Percentiles rank a stretch among this genome's conserved stretches.
phyloP scores from a whole-genome alignment of 2,329 filamentous ascomycete species.

The Aspergillus ustus region DNA sequence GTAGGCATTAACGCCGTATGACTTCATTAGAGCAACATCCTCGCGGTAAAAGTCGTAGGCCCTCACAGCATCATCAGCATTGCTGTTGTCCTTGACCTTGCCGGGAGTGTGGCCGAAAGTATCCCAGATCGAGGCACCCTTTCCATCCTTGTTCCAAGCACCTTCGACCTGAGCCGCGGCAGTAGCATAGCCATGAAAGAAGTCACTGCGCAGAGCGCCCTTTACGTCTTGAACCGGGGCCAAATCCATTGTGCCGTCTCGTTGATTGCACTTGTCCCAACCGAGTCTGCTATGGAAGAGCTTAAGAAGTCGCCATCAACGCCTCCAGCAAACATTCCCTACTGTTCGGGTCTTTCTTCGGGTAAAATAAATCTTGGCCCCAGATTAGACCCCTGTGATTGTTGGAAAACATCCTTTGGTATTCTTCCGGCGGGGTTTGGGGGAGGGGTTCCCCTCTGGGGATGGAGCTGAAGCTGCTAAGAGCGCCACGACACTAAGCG shows the following conservation, averaged over 20 bases:
- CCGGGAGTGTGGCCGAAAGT: slow-evolving; percentile 74
- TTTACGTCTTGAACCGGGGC: slow-evolving; percentile 33
- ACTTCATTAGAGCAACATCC: slow-evolving; percentile 75
- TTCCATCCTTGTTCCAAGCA: slow-evolving; percentile 71
- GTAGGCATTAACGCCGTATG: slow-evolving; percentile 72
- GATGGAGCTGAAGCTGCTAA: slow-evolving; percentile 7
- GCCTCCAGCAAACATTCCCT: not conserved
- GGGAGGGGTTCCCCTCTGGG: slow-evolving; percentile 1
- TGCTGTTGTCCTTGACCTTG: slow-evolving; percentile 76
- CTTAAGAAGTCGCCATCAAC: slow-evolving; percentile 1
- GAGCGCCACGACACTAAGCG: slow-evolving; percentile 1
- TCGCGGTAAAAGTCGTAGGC: slow-evolving; percentile 75
- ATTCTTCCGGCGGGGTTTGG: slow-evolving; percentile 17
- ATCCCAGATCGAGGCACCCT: slow-evolving; percentile 81
- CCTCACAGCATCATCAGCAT: slow-evolving; percentile 75
- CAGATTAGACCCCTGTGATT: slow-evolving; percentile 2
- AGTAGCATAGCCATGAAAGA: slow-evolving; percentile 37
- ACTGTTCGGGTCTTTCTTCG: slow-evolving; percentile 7
- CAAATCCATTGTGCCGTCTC: slow-evolving; percentile 27
- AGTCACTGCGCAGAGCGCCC: slow-evolving; percentile 31
- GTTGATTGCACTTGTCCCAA: not conserved
- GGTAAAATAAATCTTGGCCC: slow-evolving; percentile 15
- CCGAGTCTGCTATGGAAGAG: slow-evolving; percentile 4
- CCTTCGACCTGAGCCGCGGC: slow-evolving; percentile 71
- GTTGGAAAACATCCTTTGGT: slow-evolving; percentile 15